Evolutionary conservation across 768 basidiomycete species (phyloP).

Genomic region (Hemileccinum rubropunctum): DNA sequence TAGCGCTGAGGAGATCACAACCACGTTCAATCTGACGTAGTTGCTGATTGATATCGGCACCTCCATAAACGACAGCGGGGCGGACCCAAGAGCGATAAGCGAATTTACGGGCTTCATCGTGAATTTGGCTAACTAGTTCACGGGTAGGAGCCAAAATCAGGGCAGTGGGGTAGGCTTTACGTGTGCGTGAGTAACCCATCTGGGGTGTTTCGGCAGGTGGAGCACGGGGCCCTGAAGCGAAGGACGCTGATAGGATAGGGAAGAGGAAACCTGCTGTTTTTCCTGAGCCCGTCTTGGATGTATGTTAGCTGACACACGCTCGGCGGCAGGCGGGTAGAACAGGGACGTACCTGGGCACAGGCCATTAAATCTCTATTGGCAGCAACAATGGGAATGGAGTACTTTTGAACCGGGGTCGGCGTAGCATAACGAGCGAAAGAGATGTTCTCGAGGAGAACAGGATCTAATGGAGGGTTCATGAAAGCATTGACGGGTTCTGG

Average conservation of each 20-base stretch:
- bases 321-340: conserved; percentile 3
- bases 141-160: conserved; percentile 97
- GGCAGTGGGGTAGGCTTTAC: conserved; percentile 96
- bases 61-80: conserved; percentile 98
- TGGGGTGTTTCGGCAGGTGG: conserved; percentile 55
- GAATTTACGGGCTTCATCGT: conserved; percentile 98
- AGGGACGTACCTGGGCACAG: conserved; percentile 73
- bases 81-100: conserved; percentile 99
- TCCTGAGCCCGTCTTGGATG: conserved; percentile 89
- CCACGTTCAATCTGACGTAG: conserved; percentile 93
- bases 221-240: conserved; percentile 73
- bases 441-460: conserved; percentile 95
- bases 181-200: conserved; percentile 56
- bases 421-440: conserved; percentile 87
- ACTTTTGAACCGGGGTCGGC: conserved; percentile 99
- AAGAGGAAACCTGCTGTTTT: conserved; percentile 99
- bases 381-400: conserved; percentile 97
- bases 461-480: conserved; percentile 85
- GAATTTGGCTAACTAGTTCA: conserved; percentile 98
- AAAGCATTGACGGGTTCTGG: conserved; percentile 91
- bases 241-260: conserved; percentile 95
- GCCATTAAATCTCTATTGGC: conserved; percentile 89
- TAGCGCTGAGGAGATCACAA: conserved; percentile 95
- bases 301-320: conserved; percentile 18
- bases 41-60: conserved; percentile 96